phyloP scores from a whole-genome alignment of 306 rosid genomes.

The Cicer bijugum region DNA sequence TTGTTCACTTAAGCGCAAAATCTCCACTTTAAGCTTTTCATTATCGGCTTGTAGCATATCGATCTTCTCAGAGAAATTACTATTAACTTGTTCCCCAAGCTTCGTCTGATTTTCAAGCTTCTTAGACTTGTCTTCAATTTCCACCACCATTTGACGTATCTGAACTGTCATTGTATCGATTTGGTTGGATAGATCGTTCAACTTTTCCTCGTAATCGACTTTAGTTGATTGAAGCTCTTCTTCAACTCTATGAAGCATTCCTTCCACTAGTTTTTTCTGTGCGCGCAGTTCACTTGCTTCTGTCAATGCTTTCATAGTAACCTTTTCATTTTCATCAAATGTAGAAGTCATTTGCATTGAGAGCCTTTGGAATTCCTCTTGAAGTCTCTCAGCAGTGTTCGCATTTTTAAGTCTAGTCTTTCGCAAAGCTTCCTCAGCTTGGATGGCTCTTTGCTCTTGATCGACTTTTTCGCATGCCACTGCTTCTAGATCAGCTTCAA shows the following conservation, averaged over 20 bases:
- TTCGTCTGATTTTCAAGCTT: constrained; percentile 60
- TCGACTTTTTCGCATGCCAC: constrained; percentile 67
- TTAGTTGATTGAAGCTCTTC: constrained; percentile 62
- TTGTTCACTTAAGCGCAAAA: constrained; percentile 49
- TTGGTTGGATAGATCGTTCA: constrained; percentile 59
- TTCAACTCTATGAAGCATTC: constrained; percentile 57
- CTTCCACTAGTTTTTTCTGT: constrained; percentile 66
- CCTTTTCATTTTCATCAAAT: constrained; percentile 90
- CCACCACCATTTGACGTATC: constrained; percentile 60
- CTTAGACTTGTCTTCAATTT: constrained; percentile 66
- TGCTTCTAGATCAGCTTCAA: constrained; percentile 78
- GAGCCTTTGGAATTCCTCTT: constrained; percentile 82
- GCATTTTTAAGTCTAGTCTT: constrained; percentile 75
- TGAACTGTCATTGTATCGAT: constrained; percentile 55
- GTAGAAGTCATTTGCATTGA: constrained; percentile 79
- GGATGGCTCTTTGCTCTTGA: constrained; percentile 91
- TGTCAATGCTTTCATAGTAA: constrained; percentile 67
- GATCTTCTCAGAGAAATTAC: constrained; percentile 64
- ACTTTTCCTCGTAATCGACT: constrained; percentile 56
- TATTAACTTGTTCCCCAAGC: constrained; percentile 56
- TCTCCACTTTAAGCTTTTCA: constrained; percentile 61
- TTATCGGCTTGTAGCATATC: constrained; percentile 58
- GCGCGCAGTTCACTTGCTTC: constrained; percentile 71
- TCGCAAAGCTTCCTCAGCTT: constrained; percentile 81
- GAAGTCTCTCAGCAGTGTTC: constrained; percentile 82